Evolutionary conservation across 2,329 filamentous ascomycete genomes (phyloP).

Genomic region (Aureobasidium vineae): DNA sequence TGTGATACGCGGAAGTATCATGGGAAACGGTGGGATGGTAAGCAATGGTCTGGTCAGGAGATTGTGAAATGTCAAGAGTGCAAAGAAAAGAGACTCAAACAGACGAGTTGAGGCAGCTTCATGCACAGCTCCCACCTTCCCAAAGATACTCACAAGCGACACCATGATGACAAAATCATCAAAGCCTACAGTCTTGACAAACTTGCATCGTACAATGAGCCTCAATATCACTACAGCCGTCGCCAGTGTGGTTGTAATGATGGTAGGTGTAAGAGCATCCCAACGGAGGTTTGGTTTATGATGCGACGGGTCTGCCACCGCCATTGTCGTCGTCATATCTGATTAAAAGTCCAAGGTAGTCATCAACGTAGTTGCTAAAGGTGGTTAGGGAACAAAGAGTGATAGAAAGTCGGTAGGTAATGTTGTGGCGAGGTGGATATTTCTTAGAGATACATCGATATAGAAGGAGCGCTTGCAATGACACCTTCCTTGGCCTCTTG

Average conservation of each 20-base stretch:
- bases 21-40: not conserved
- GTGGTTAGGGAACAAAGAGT: not conserved
- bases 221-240: constrained; percentile 37
- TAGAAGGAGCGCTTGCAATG: constrained; percentile 5
- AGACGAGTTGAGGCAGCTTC: not conserved
- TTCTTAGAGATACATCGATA: not conserved
- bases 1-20: not conserved
- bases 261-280: constrained; percentile 35
- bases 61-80: not conserved
- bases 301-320: not conserved
- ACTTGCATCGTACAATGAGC: constrained; percentile 38
- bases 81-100: not conserved
- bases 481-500: not conserved
- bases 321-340: not conserved
- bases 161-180: constrained; percentile 42
- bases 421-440: not conserved
- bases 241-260: constrained; percentile 36
- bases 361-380: not conserved
- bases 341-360: not conserved
- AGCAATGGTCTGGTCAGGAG: not conserved
- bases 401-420: not conserved
- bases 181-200: constrained; percentile 37
- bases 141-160: constrained; percentile 35
- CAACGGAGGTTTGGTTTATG: constrained; percentile 1
- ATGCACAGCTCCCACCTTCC: not conserved